These are phyloP conservation scores for Pyrus bretschneideri DNA, from an alignment of 306 rosid species.

Conservation along the genomic window DNA sequence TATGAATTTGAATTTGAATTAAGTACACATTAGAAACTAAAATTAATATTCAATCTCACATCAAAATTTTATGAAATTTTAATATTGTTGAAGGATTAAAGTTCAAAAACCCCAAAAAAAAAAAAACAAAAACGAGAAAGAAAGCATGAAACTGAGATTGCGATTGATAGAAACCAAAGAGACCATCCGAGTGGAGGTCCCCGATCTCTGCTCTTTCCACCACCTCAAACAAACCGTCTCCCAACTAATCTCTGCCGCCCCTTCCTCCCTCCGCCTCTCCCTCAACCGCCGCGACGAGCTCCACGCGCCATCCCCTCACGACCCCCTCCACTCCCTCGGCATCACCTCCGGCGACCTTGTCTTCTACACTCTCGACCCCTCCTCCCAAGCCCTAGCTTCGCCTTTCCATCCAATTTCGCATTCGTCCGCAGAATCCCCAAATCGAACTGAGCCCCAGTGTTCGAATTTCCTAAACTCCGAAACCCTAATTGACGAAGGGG, in stretches of 20 bases:
- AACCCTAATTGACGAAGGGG: neutral
- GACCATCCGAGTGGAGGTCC: slow-evolving; percentile 53
- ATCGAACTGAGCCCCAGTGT: neutral
- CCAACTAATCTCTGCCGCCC: slow-evolving; percentile 25
- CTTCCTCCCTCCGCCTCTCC: slow-evolving; percentile 49
- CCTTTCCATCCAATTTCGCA: neutral
- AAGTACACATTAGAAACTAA: too few species aligned
- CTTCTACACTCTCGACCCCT: slow-evolving; percentile 51
- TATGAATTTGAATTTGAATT: too few species aligned
- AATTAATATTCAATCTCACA: too few species aligned
- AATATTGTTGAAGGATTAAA: too few species aligned
- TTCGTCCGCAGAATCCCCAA: neutral
- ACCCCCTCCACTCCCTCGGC: slow-evolving; percentile 47
- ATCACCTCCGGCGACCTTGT: slow-evolving; percentile 65
- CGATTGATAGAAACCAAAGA: slow-evolving; percentile 56
- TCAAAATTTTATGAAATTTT: too few species aligned
- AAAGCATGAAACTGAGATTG: slow-evolving; percentile 58
- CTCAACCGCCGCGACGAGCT: slow-evolving; percentile 73
- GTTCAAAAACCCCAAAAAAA: too few species aligned
- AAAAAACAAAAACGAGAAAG: neutral
- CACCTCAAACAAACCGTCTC: slow-evolving; percentile 44
- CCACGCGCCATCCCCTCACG: slow-evolving; percentile 29
- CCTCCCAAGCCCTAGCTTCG: slow-evolving; percentile 1
- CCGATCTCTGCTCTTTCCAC: slow-evolving; percentile 36
- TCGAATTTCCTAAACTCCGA: neutral